phyloP scores from a whole-genome alignment of 1,139 yeast species.

The Candida sanyaensis region DNA sequence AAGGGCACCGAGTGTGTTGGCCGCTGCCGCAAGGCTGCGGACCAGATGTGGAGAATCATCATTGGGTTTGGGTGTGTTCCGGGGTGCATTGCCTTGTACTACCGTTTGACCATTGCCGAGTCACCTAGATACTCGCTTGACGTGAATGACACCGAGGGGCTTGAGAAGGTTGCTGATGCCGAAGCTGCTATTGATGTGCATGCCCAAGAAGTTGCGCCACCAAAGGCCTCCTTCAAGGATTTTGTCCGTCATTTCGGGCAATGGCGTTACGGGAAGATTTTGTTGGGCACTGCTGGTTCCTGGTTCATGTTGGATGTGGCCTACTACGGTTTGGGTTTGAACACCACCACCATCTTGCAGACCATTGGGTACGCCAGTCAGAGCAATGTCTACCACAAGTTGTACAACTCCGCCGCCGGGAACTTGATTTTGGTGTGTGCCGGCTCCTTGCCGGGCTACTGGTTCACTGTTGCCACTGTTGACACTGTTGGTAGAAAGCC shows the following conservation, averaged over 20 bases:
- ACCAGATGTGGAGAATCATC: constrained; percentile 91
- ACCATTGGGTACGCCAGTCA: constrained; percentile 82
- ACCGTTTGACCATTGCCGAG: constrained; percentile 90
- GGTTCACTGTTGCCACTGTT: constrained; percentile 75
- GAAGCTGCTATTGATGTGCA: constrained; percentile 54
- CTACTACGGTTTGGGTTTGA: constrained; percentile 84
- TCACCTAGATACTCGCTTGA: constrained; percentile 89
- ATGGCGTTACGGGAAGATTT: constrained; percentile 85
- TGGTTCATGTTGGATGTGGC: constrained; percentile 98
- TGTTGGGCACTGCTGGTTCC: constrained; percentile 93
- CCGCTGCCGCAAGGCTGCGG: constrained; percentile 71
- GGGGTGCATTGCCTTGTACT: constrained; percentile 78
- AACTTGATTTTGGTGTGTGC: constrained; percentile 88
- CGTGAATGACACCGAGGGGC: constrained; percentile 58
- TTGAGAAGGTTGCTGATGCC: constrained; percentile 58
- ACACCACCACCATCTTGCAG: constrained; percentile 77
- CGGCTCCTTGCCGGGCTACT: constrained; percentile 90
- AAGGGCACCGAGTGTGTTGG: constrained; percentile 60
- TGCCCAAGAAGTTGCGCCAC: constrained; percentile 48
- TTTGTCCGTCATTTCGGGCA: constrained; percentile 73
- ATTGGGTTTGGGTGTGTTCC: constrained; percentile 91
- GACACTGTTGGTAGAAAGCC: constrained; percentile 84
- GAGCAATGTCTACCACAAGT: constrained; percentile 60
- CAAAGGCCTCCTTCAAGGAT: constrained; percentile 61
- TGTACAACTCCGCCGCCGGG: constrained; percentile 82